Conservation (phyloP, 2,329 filamentous ascomycete genomes). For the Dichotomopilus funicola region DNA sequence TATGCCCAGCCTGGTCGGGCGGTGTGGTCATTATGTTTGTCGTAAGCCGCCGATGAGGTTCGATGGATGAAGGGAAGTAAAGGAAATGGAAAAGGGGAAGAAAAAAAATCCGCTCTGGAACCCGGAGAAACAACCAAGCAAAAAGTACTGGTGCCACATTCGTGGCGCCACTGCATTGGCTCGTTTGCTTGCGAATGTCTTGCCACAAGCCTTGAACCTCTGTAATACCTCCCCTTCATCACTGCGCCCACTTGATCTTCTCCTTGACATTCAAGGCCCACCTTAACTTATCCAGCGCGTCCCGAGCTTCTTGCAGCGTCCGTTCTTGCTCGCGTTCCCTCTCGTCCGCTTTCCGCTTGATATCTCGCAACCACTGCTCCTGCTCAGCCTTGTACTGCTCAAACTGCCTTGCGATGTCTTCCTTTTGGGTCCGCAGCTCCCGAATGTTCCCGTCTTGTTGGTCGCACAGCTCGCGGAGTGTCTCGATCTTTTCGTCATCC, state of each 20-base stretch:
- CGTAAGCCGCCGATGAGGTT: neutral
- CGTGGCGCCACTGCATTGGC: no score
- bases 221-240: slow-evolving; percentile 16
- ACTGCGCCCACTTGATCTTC: slow-evolving; percentile 51
- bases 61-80: neutral
- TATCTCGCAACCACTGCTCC: slow-evolving; percentile 51
- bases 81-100: slow-evolving; percentile 5
- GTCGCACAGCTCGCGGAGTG: slow-evolving; percentile 62
- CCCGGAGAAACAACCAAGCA: no score
- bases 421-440: slow-evolving; percentile 53
- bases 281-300: slow-evolving; percentile 60
- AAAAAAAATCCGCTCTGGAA: no score
- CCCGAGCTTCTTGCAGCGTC: slow-evolving; percentile 51
- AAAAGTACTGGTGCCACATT: no score
- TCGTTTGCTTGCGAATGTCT: no score
- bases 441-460: slow-evolving; percentile 66
- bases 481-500: slow-evolving; percentile 58
- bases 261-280: slow-evolving; percentile 67
- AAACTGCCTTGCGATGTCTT: slow-evolving; percentile 53
- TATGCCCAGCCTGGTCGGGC: neutral
- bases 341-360: slow-evolving; percentile 50
- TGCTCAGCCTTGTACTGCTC: slow-evolving; percentile 59
- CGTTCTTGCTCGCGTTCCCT: slow-evolving; percentile 56
- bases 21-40: slow-evolving; percentile 16
- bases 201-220: no score